Percentiles rank a stretch among this genome's conserved stretches.
phyloP scores from a whole-genome alignment of 768 basidiomycete genomes.

The Kwoniella sp. region DNA sequence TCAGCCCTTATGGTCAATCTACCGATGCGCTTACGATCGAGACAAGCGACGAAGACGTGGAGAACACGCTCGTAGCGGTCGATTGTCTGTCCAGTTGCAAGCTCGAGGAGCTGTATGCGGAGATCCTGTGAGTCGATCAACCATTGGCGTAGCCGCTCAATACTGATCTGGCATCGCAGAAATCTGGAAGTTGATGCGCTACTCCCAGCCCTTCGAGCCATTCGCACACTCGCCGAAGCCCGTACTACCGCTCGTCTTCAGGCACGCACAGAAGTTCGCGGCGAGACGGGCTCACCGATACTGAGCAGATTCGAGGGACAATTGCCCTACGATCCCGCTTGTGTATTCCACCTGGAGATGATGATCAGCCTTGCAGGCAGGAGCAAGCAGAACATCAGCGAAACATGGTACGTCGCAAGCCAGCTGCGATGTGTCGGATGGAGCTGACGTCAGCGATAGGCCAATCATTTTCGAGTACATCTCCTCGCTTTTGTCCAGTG shows the following conservation, averaged over 20 bases:
- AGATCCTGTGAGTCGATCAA: slow-evolving; percentile 69
- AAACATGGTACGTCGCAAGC: slow-evolving; percentile 66
- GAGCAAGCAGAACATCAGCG: slow-evolving; percentile 71
- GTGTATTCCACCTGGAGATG: slow-evolving; percentile 87
- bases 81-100: slow-evolving; percentile 92
- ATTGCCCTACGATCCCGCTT: slow-evolving; percentile 88
- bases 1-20: slow-evolving; percentile 82
- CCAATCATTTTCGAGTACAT: slow-evolving; percentile 92
- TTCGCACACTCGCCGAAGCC: slow-evolving; percentile 86
- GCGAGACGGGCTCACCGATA: slow-evolving; percentile 30
- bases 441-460: slow-evolving; percentile 55
- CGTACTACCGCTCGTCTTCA: slow-evolving; percentile 64
- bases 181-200: slow-evolving; percentile 74
- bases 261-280: slow-evolving; percentile 13
- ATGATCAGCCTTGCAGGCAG: slow-evolving; percentile 86
- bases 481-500: slow-evolving; percentile 68
- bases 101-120: slow-evolving; percentile 86
- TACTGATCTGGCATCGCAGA: slow-evolving; percentile 52
- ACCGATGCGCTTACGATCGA: slow-evolving; percentile 74
- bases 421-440: background rate
- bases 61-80: slow-evolving; percentile 88
- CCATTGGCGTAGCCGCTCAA: background rate
- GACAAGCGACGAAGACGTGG: slow-evolving; percentile 83
- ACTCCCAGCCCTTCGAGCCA: slow-evolving; percentile 73
- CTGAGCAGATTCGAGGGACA: slow-evolving; percentile 50